Percentiles rank a stretch among this genome's conserved stretches.
These are phyloP conservation scores for Scheffersomyces cryptocercus DNA, from an alignment of 1,139 yeast species.

Conservation along the genomic window DNA sequence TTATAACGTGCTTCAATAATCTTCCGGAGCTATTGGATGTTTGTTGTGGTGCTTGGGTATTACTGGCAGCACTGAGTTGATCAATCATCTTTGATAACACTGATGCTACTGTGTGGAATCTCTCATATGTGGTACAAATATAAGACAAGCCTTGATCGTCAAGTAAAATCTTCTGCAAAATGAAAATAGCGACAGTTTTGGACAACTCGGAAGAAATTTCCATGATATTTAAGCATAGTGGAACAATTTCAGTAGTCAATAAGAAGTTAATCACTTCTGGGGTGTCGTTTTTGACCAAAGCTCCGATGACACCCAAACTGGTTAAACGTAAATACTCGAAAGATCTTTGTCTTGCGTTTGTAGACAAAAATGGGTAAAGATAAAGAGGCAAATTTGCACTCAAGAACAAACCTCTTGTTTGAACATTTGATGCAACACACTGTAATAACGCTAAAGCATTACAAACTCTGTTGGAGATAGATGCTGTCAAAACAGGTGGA, in stretches of 20 bases:
- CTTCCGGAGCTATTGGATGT: constrained; percentile 64
- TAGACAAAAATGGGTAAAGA: constrained; percentile 88
- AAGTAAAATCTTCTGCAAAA: constrained; percentile 85
- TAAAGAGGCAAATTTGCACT: constrained; percentile 92
- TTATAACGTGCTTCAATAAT: constrained; percentile 85
- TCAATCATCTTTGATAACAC: constrained; percentile 89
- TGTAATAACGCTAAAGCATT: constrained; percentile 92
- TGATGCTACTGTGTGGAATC: constrained; percentile 91
- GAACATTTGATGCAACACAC: constrained; percentile 94
- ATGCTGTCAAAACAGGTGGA: constrained; percentile 83
- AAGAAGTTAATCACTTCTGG: constrained; percentile 92
- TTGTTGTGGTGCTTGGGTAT: constrained; percentile 37
- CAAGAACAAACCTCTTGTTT: constrained; percentile 79
- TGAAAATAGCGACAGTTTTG: constrained; percentile 94
- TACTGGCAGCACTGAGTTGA: constrained; percentile 55
- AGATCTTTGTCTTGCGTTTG: constrained; percentile 87
- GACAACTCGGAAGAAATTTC: constrained; percentile 92
- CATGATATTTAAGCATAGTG: constrained; percentile 91
- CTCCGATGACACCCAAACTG: constrained; percentile 95
- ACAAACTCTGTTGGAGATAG: constrained; percentile 91
- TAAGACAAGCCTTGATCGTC: constrained; percentile 91
- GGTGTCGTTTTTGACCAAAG: constrained; percentile 91
- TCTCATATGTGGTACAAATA: constrained; percentile 91
- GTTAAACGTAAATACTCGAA: constrained; percentile 92
- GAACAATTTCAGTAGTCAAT: constrained; percentile 91